Conservation (phyloP, 371 early-diverging fungal species). For the Mortierella sp. region DNA sequence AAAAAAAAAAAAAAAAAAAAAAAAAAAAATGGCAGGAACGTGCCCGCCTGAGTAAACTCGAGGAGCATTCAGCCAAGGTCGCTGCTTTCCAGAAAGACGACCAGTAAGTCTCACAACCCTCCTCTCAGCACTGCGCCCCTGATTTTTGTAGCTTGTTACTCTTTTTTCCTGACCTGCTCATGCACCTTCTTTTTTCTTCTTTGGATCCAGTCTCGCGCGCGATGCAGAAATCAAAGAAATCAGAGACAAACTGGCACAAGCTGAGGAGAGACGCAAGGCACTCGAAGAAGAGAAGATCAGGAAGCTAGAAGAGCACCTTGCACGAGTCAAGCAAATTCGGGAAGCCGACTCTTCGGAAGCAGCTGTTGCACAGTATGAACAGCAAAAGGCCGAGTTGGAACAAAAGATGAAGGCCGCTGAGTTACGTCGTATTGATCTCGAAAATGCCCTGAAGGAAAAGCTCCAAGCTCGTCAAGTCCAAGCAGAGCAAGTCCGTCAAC, state of each 20-base stretch:
- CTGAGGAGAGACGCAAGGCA: constrained; percentile 45
- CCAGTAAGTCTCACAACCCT: constrained; percentile 12
- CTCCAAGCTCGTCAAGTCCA: constrained; percentile 32
- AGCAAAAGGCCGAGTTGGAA: constrained; percentile 36
- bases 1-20: background rate
- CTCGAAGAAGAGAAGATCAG: constrained; percentile 41
- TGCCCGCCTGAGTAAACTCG: constrained; percentile 35
- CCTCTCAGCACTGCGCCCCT: background rate
- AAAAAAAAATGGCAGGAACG: constrained; percentile 27
- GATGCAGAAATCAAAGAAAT: constrained; percentile 44
- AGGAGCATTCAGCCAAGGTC: constrained; percentile 48
- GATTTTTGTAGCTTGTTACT: background rate
- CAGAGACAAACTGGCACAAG: constrained; percentile 43
- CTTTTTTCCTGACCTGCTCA: background rate
- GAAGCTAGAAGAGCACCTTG: constrained; percentile 45
- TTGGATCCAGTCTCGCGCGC: constrained; percentile 20
- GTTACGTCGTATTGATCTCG: constrained; percentile 39
- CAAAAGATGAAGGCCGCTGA: constrained; percentile 48
- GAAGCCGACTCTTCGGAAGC: constrained; percentile 29
- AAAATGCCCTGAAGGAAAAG: constrained; percentile 43
- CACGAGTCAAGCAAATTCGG: constrained; percentile 33
- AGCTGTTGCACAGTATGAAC: constrained; percentile 32
- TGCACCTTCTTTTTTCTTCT: background rate
- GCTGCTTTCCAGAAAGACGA: constrained; percentile 49
- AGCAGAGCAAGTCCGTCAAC: constrained; percentile 52